Evolutionary conservation across 345 rosid genomes (phyloP), one percentile per base, ranked within the genome.

Genomic region (Corchorus capsularis): DNA sequence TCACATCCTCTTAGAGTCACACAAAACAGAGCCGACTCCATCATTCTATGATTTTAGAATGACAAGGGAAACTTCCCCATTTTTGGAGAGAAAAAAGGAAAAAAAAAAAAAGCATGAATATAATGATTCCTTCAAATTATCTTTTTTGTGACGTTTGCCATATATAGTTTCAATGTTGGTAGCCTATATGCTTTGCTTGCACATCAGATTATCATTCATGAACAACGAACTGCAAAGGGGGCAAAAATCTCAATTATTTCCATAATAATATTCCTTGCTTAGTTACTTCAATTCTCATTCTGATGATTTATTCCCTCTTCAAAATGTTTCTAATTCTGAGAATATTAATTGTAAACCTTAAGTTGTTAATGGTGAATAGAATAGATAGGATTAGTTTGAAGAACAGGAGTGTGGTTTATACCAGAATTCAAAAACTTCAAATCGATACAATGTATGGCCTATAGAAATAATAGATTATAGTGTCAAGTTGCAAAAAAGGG

Each of bases 401-500:
- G 27, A 43, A 39, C 43, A 39, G 9, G 5, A 0, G 35, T 39
- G 4, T 22, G 64, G 41, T 61, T 61, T 32, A 66, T 19, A 6
- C 45, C 45, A 41, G 45, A 2, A 20, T 43, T 65, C 34, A 27
- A 27, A 27, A 27, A 27, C 27, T 27, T 27, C 27, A 27, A 27
- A 27, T 27, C 27, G 27, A 66, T 35, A 45, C 70, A 66, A 66
- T 0, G 56, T 32, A 71, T 43, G 68, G 72, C 63, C 72, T 63
- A 8, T 52, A 37, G 27, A 27, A 27, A 27, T 32, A 71, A 71
- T 43, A 63, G 72, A 57, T 71, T 63, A 8, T 52, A 37, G 75
- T 69, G 76, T 64, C 87, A 84, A 84, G 84, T 83, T 90, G 88
- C 86, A 77, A 35, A 62, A 4, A 39, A 6, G 43, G 43, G 43